Evolutionary conservation across 495 filamentous ascomycete genomes (phyloP).

Genomic region (Penicillium crystallinum): DNA sequence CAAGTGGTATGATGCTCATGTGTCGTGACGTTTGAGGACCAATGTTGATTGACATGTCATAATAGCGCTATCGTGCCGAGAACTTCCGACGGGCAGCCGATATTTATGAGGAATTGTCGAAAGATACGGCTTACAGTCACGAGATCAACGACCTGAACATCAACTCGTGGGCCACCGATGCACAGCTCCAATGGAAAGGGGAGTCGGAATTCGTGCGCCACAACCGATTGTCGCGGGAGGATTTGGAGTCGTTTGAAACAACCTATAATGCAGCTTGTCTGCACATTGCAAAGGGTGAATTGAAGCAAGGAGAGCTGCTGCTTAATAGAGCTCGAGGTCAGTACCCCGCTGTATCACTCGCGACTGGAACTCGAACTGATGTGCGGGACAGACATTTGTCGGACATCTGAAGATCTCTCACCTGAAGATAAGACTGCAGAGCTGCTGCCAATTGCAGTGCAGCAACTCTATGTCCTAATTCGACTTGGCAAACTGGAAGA

Average conservation of each 20-base stretch:
- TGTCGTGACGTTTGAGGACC: slow-evolving; percentile 1
- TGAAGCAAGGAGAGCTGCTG: slow-evolving; percentile 67
- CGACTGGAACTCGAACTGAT: slow-evolving; percentile 4
- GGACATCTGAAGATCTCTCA: slow-evolving; percentile 72
- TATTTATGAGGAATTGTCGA: slow-evolving; percentile 61
- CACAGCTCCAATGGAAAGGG: slow-evolving; percentile 83
- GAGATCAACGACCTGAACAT: slow-evolving; percentile 86
- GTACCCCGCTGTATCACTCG: background rate
- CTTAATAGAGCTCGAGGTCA: slow-evolving; percentile 73
- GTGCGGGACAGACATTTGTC: slow-evolving; percentile 62
- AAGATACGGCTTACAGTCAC: slow-evolving; percentile 44
- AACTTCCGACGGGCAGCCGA: slow-evolving; percentile 67
- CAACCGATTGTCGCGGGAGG: slow-evolving; percentile 61
- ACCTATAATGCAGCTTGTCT: slow-evolving; percentile 89
- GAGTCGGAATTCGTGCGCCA: slow-evolving; percentile 46
- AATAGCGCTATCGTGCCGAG: slow-evolving; percentile 74
- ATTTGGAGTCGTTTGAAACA: slow-evolving; percentile 88
- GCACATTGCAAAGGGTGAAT: slow-evolving; percentile 74
- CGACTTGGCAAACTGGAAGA: slow-evolving; percentile 69
- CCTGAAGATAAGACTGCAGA: slow-evolving; percentile 82
- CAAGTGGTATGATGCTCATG: slow-evolving; percentile 61
- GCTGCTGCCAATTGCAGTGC: slow-evolving; percentile 76
- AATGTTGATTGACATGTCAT: slow-evolving; percentile 2
- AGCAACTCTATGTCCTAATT: slow-evolving; percentile 76
- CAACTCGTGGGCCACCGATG: slow-evolving; percentile 73